A percentile compares a stretch with the other conserved stretches of the same genome.
These are phyloP conservation scores for Leersia perrieri DNA, from an alignment of 176 grass and related monocot genomes.

Conservation along the genomic window DNA sequence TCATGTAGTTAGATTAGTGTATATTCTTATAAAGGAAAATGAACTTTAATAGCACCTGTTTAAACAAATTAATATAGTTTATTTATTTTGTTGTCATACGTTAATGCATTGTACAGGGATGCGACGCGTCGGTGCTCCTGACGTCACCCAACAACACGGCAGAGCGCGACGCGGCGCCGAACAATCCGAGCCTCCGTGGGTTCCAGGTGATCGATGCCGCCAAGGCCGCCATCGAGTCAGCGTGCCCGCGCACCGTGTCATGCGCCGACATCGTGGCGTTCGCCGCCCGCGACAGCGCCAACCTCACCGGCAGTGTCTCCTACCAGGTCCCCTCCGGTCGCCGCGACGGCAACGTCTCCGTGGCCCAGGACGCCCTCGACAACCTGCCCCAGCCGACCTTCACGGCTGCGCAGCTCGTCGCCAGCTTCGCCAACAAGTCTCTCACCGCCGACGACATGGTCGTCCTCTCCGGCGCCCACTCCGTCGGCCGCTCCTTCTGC, in stretches of 20 bases:
- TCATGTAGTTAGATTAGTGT: too few species aligned
- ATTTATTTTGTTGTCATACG: not conserved
- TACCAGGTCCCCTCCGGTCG: slow-evolving; percentile 63
- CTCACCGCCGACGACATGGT: slow-evolving; percentile 55
- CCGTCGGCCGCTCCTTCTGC: slow-evolving; percentile 53
- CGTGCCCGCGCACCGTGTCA: slow-evolving; percentile 53
- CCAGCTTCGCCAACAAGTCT: slow-evolving; percentile 33
- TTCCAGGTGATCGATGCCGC: slow-evolving; percentile 59
- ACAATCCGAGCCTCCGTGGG: slow-evolving; percentile 62
- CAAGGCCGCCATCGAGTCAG: slow-evolving; percentile 49
- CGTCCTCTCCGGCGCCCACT: slow-evolving; percentile 56
- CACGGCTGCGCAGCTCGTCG: slow-evolving; percentile 23
- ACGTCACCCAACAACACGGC: slow-evolving; percentile 46
- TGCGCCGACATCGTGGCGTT: slow-evolving; percentile 69
- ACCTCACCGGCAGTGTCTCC: slow-evolving; percentile 39
- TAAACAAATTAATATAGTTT: not conserved
- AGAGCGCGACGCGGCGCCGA: slow-evolving; percentile 47
- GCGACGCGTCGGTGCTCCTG: slow-evolving; percentile 60
- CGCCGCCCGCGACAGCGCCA: slow-evolving; percentile 60
- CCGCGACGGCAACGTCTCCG: slow-evolving; percentile 52
- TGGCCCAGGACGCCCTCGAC: not conserved
- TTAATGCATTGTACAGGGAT: slow-evolving; percentile 23
- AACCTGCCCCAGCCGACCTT: slow-evolving; percentile 47
- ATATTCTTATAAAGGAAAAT: not conserved
- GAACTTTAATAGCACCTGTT: not conserved